Conservation (phyloP, 768 basidiomycete genomes). For the Leccinum broughii region DNA sequence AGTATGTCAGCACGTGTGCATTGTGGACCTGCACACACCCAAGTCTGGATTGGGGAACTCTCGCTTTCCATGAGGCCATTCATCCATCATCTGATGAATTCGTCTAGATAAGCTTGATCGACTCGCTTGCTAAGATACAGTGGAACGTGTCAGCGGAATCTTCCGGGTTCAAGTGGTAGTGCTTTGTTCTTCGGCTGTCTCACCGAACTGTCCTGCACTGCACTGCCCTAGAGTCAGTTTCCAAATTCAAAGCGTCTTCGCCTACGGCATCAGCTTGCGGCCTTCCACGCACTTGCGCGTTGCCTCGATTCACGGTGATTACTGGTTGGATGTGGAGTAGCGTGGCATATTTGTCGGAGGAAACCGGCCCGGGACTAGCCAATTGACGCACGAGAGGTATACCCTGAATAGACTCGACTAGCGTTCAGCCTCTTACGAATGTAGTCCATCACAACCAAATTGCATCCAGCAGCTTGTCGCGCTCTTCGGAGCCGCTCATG, state of each 20-base stretch:
- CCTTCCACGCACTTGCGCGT: not conserved
- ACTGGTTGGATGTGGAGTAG: constrained; percentile 5
- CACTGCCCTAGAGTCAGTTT: constrained; percentile 1
- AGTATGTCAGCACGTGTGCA: too few species aligned
- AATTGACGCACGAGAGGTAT: not conserved
- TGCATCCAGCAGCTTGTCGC: not conserved
- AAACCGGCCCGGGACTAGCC: not conserved
- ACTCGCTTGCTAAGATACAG: too few species aligned
- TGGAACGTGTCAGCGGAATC: too few species aligned
- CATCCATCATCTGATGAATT: too few species aligned
- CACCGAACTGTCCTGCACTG: not conserved
- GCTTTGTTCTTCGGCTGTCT: not conserved
- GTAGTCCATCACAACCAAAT: not conserved
- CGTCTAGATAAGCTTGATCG: too few species aligned
- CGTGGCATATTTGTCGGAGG: not conserved
- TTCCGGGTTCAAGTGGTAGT: too few species aligned
- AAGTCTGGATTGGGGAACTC: too few species aligned
- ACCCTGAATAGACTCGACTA: too few species aligned
- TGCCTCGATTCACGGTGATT: constrained; percentile 17
- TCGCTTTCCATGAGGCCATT: too few species aligned
- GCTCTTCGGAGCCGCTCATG: not conserved
- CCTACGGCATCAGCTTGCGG: not conserved
- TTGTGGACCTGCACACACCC: too few species aligned
- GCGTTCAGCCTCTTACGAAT: too few species aligned
- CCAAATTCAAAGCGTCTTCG: not conserved